Conservation (phyloP, 768 basidiomycete genomes). For the Cytidiella melzeri region DNA sequence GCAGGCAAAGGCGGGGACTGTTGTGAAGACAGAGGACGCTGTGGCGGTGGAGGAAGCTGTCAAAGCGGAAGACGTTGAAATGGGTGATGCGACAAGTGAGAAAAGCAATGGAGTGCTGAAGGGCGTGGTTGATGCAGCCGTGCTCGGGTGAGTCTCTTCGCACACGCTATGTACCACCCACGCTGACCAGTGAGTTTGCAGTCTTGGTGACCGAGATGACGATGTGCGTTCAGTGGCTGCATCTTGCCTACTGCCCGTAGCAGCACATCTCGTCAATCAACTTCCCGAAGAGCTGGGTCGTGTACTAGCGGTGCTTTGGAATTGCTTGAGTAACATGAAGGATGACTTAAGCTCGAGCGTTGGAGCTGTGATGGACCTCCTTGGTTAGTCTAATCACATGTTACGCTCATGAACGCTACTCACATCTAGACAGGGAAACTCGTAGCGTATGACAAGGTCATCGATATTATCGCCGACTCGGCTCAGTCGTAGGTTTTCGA, state of each 20-base stretch:
- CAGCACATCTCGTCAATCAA: conserved; percentile 68
- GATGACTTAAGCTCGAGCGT: conserved; percentile 97
- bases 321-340: conserved; percentile 85
- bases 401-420: not conserved
- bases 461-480: conserved; percentile 63
- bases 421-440: conserved; percentile 55
- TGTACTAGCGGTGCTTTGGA: conserved; percentile 84
- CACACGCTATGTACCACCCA: not conserved
- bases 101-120: conserved; percentile 43
- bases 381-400: conserved; percentile 47
- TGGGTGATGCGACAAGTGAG: not conserved
- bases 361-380: conserved; percentile 93
- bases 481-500: conserved; percentile 59
- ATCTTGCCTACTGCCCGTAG: conserved; percentile 85
- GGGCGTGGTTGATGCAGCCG: conserved; percentile 84
- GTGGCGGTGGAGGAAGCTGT: not conserved
- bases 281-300: conserved; percentile 65
- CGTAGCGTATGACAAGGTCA: conserved; percentile 73
- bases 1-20: conserved; percentile 4
- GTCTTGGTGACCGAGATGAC: conserved; percentile 86
- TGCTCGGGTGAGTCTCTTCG: conserved; percentile 65
- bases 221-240: conserved; percentile 96
- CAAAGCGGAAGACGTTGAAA: conserved; percentile 18
- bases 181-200: conserved; percentile 26
- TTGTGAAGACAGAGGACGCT: conserved; percentile 8